Conservation (phyloP, 352 stramenopile genomes). For the Pythium phragmiticola region DNA sequence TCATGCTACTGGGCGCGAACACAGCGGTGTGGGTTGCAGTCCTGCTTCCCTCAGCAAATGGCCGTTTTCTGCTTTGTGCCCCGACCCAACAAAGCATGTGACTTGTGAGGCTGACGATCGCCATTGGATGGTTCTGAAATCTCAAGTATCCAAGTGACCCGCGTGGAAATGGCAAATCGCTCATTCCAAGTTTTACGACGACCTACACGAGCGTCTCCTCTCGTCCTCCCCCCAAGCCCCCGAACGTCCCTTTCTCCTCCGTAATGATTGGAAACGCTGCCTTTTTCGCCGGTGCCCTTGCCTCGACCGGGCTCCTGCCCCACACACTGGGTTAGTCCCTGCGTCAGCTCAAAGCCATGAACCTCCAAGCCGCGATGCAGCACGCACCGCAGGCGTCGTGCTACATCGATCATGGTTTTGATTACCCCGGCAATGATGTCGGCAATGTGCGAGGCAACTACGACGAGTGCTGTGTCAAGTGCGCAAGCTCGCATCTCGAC, state of each 20-base stretch:
- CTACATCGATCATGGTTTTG: constrained; percentile 13
- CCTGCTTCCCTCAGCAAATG: too few species aligned
- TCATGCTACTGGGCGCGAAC: too few species aligned
- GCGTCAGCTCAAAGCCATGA: background rate
- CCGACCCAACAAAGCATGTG: too few species aligned
- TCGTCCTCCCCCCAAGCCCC: background rate
- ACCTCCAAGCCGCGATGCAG: too few species aligned
- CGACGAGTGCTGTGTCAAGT: constrained; percentile 35
- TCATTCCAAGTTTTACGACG: background rate
- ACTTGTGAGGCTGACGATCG: too few species aligned
- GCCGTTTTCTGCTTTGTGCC: too few species aligned
- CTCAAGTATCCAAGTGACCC: too few species aligned
- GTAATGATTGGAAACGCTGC: background rate
- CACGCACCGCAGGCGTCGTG: background rate
- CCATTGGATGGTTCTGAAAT: too few species aligned
- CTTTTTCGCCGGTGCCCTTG: background rate
- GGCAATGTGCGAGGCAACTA: background rate
- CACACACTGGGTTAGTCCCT: background rate
- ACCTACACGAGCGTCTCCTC: background rate
- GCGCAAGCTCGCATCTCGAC: constrained; percentile 1
- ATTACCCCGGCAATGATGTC: constrained; percentile 34
- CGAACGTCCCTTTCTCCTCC: background rate
- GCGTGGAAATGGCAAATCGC: background rate
- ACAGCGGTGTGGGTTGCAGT: too few species aligned
- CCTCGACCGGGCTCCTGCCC: background rate